Evolutionary conservation across 2,329 filamentous ascomycete species (phyloP), one percentile per base, ranked within the genome.

Genomic region (Pyrenophora graminea): DNA sequence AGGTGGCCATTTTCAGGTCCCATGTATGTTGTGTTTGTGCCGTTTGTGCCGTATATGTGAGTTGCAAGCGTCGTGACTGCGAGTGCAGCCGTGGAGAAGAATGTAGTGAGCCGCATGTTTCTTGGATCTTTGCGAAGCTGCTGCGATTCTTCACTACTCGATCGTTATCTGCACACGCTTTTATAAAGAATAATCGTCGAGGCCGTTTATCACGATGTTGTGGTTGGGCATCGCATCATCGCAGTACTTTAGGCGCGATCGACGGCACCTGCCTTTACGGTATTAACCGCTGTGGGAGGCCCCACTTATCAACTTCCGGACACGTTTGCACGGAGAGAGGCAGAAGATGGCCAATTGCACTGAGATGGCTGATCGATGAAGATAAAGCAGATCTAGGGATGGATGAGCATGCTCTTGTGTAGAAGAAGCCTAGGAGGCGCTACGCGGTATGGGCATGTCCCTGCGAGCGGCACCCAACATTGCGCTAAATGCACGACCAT

Each of bases 1-100:
- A 67, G 56, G 37, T 60, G 54, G 0, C 64, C 64, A 32, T 62
- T 56, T 17, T 63, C 64, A 10, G 64, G 62, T 7, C 64, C 62
- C 19, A 67, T 31, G 17, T 51, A 59, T 1, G 62, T 63, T 2
- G 46, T 55, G 27, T 63, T 67, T 5, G 36, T 38, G 10, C 31
- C 36, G 17, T 30, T 36, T 1, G 42, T 13, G 18, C 49, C 48
- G 30, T 34, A 27, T 18, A 31, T 36, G 10, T 55, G 50, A 45
- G 54, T 46, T 2, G 53, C 59, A 10, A 51, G 12, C n/a, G 44
- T 18, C 1, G 58, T 56, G 9, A 45, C 41, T 8, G 53, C 39
- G 4, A 61, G 25, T 5, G 42, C 45, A 6, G 44, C 43, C 19
- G 47, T 13, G 25, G 50, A 51, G 15, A 56, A 38, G 31, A 55